Conservation (phyloP, 2,329 filamentous ascomycete species). For the Venturia nashicola region DNA sequence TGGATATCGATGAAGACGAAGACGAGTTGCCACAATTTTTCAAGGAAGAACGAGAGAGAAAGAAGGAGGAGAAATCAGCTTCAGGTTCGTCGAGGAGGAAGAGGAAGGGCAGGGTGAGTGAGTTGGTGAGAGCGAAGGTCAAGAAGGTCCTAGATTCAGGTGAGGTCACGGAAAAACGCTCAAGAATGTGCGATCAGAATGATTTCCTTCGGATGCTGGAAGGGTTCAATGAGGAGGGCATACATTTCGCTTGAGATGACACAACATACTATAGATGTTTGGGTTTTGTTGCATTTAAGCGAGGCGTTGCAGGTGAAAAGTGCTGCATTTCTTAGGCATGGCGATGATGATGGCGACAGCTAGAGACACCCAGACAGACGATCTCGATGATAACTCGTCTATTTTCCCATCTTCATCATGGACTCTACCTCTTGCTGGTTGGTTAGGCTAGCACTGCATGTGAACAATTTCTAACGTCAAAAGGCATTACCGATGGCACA, state of each 20-base stretch:
- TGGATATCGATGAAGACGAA: constrained; percentile 39
- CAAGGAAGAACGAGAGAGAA: constrained; percentile 46
- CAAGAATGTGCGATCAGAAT: constrained; percentile 81
- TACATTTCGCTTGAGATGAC: constrained; percentile 63
- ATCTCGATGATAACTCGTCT: too few relatives aligned
- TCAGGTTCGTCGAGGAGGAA: constrained; percentile 44
- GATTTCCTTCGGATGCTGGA: constrained; percentile 75
- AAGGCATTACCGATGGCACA: too few relatives aligned
- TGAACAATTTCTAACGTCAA: too few relatives aligned
- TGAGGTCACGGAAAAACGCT: constrained; percentile 65
- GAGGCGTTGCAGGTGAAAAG: neutral
- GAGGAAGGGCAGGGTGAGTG: constrained; percentile 66
- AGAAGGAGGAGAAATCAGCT: constrained; percentile 43
- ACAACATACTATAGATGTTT: neutral
- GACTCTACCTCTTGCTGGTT: too few relatives aligned
- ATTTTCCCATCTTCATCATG: too few relatives aligned
- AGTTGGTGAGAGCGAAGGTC: constrained; percentile 79
- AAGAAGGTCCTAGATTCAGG: constrained; percentile 70
- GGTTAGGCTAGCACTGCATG: too few relatives aligned
- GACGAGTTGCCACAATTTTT: constrained; percentile 72
- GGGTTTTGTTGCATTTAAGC: neutral
- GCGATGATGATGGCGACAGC: too few relatives aligned
- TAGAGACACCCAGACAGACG: too few relatives aligned
- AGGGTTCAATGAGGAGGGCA: constrained; percentile 82
- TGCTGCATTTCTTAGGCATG: neutral